Conservation (phyloP, 345 rosid species). For the Euclidium syriacum region DNA sequence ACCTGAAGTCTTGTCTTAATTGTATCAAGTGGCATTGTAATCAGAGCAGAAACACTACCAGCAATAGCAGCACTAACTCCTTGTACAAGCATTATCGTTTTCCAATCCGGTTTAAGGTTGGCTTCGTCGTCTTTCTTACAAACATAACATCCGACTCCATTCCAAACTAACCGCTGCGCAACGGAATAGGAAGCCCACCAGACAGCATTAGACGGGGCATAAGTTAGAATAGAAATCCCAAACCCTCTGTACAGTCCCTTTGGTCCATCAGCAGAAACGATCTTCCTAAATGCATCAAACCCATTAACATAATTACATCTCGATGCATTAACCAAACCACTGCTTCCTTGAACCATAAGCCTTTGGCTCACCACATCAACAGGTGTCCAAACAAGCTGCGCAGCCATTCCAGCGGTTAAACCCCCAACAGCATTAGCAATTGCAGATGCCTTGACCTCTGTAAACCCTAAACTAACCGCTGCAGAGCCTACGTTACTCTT, state of each 20-base stretch:
- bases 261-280: conserved; percentile 53
- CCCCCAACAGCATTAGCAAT: conserved; percentile 65
- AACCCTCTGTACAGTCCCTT: conserved; percentile 68
- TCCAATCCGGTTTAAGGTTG: conserved; percentile 46
- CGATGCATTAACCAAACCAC: conserved; percentile 23
- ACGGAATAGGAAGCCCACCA: conserved; percentile 90
- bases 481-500: conserved; percentile 65
- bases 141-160: conserved; percentile 33
- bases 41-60: conserved; percentile 62
- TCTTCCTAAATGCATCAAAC: conserved; percentile 61
- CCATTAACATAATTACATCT: conserved; percentile 54
- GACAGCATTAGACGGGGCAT: conserved; percentile 78
- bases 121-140: conserved; percentile 33
- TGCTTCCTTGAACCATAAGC: conserved; percentile 58
- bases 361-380: conserved; percentile 78
- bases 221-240: conserved; percentile 68
- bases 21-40: conserved; percentile 78
- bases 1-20: conserved; percentile 80
- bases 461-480: conserved; percentile 47
- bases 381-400: conserved; percentile 79
- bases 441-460: conserved; percentile 52
- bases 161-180: conserved; percentile 43
- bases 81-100: conserved; percentile 61
- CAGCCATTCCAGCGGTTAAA: conserved; percentile 69
- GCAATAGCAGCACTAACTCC: conserved; percentile 80